Evolutionary conservation across 331 rosid species (phyloP).

Genomic region (Rhamnella rubrinervis): DNA sequence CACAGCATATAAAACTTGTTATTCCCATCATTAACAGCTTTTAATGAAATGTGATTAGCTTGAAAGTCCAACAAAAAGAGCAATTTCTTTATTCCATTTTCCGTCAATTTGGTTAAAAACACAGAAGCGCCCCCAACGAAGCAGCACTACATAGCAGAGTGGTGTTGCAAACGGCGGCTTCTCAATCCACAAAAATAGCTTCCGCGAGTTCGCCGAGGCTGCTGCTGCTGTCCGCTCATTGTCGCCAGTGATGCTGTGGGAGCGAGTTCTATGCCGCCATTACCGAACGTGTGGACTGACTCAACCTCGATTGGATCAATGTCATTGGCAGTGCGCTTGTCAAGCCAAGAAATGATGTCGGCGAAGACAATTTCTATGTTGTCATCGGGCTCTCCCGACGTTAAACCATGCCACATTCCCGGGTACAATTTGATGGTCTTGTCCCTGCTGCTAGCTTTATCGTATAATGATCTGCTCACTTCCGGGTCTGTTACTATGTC

Average conservation of each 20-base stretch:
- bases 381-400: constrained; percentile 84
- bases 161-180: constrained; percentile 42
- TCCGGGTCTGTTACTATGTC: constrained; percentile 86
- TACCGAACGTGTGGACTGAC: constrained; percentile 9
- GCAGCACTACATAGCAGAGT: constrained; percentile 41
- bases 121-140: no score
- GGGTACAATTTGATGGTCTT: constrained; percentile 73
- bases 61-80: no score
- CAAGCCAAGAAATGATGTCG: constrained; percentile 73
- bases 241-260: constrained; percentile 11
- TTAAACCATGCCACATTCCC: constrained; percentile 90
- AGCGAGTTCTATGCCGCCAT: background rate
- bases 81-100: no score
- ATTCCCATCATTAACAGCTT: no score
- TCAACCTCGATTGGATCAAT: constrained; percentile 1
- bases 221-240: constrained; percentile 5
- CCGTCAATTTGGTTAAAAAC: no score
- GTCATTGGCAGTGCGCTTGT: constrained; percentile 33
- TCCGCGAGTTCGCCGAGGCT: constrained; percentile 12
- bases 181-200: constrained; percentile 63
- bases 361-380: constrained; percentile 64
- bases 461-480: constrained; percentile 72
- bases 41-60: no score
- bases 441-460: constrained; percentile 68
- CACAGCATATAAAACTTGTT: no score